phyloP scores from a whole-genome alignment of 75 land plant genomes.

The Selaginella tamariscina region DNA sequence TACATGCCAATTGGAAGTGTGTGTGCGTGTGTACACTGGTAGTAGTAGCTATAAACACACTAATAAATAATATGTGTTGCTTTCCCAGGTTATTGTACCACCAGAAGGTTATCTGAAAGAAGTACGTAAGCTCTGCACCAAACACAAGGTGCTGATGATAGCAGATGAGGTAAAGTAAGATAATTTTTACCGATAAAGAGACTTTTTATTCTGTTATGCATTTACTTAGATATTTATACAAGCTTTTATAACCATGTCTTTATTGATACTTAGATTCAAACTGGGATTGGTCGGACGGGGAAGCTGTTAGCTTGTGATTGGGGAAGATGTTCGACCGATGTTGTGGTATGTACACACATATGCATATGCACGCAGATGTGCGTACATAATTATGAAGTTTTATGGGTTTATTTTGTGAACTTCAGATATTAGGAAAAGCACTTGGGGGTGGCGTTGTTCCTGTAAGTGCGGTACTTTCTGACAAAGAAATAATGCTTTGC shows the following conservation, averaged over 20 bases:
- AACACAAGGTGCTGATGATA: constrained; percentile 82
- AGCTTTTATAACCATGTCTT: no score
- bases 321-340: constrained; percentile 97
- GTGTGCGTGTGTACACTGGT: not conserved
- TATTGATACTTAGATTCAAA: no score
- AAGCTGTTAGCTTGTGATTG: constrained; percentile 88
- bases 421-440: constrained; percentile 93
- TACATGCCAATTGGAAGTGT: not conserved
- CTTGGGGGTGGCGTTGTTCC: constrained; percentile 95
- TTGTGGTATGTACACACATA: constrained; percentile 51
- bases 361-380: no score
- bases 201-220: no score
- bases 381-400: no score
- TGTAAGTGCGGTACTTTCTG: constrained; percentile 96
- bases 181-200: no score
- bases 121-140: constrained; percentile 9
- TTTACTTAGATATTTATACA: no score
- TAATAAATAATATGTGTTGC: constrained; percentile 1
- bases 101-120: constrained; percentile 4
- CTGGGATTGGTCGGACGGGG: constrained; percentile 89
- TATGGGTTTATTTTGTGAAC: not conserved
- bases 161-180: no score
- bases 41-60: not conserved
- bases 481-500: constrained; percentile 90
- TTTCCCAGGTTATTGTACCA: not conserved